A percentile compares a stretch with the other conserved stretches of the same genome.
Evolutionary conservation across 345 rosid species (phyloP).

Genomic region (Toxicodendron radicans): DNA sequence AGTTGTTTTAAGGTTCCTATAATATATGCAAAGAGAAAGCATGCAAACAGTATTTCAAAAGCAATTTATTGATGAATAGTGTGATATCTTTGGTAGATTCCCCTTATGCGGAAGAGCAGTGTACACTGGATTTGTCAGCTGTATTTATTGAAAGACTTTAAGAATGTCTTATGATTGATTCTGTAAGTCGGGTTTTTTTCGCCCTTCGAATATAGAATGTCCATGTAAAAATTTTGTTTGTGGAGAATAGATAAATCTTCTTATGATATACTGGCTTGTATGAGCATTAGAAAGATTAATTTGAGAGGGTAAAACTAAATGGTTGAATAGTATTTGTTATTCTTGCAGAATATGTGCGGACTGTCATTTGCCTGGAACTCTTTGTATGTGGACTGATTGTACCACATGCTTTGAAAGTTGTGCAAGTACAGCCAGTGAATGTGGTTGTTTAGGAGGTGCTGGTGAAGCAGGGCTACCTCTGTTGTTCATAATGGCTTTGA

Average conservation of each 20-base stretch:
- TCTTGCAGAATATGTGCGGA: constrained; percentile 89
- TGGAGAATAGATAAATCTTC: not conserved
- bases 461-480: constrained; percentile 97
- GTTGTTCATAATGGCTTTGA: constrained; percentile 74
- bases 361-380: constrained; percentile 97
- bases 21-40: not conserved
- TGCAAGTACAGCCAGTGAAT: constrained; percentile 90
- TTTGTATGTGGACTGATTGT: constrained; percentile 99
- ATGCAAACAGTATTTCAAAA: not conserved
- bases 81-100: not conserved
- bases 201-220: no score
- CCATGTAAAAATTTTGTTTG: no score
- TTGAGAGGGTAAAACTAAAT: not conserved
- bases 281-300: not conserved
- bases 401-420: constrained; percentile 96
- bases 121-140: not conserved
- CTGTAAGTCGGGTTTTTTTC: no score
- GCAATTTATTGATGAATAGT: not conserved
- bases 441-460: constrained; percentile 98
- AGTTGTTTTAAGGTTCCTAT: not conserved
- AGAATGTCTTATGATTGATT: no score
- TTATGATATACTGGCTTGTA: not conserved
- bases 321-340: not conserved
- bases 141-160: no score
- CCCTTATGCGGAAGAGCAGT: not conserved